phyloP scores from a whole-genome alignment of 768 basidiomycete species.

The Mycena vulgaris region DNA sequence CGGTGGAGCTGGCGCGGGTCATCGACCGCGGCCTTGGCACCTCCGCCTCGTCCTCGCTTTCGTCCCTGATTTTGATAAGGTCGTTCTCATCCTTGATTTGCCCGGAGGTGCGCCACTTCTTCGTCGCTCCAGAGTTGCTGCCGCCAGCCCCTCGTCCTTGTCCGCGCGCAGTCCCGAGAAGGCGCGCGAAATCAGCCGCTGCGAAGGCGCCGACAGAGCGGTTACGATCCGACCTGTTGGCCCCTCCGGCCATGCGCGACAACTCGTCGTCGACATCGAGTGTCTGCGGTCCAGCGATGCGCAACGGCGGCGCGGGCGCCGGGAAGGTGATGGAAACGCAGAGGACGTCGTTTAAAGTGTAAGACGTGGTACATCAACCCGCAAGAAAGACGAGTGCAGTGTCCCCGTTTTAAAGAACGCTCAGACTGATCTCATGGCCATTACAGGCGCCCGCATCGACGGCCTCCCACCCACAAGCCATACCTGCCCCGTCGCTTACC shows the following conservation, averaged over 20 bases:
- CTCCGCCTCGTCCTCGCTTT: too few relatives aligned
- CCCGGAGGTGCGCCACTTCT: neutral
- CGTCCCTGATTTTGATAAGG: too few relatives aligned
- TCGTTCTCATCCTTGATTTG: neutral
- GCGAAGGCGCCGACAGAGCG: neutral
- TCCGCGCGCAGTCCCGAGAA: neutral
- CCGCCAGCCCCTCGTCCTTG: neutral
- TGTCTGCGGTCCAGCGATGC: neutral
- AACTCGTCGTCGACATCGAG: slow-evolving; percentile 7
- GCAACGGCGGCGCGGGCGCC: neutral
- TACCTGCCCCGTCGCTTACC: too few relatives aligned
- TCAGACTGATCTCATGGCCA: too few relatives aligned
- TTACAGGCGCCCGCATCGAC: too few relatives aligned
- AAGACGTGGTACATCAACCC: neutral
- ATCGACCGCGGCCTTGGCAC: neutral
- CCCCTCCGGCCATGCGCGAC: neutral
- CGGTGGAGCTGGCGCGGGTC: slow-evolving; percentile 2
- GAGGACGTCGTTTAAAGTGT: neutral
- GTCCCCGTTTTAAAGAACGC: too few relatives aligned
- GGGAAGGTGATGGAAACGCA: neutral
- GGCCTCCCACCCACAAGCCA: too few relatives aligned
- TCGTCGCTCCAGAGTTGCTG: neutral
- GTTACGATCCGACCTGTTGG: too few relatives aligned
- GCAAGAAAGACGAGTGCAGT: too few relatives aligned
- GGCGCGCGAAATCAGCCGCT: neutral